Evolutionary conservation across 2,329 filamentous ascomycete species (phyloP).

Genomic region (Phaeosphaeria sp.): DNA sequence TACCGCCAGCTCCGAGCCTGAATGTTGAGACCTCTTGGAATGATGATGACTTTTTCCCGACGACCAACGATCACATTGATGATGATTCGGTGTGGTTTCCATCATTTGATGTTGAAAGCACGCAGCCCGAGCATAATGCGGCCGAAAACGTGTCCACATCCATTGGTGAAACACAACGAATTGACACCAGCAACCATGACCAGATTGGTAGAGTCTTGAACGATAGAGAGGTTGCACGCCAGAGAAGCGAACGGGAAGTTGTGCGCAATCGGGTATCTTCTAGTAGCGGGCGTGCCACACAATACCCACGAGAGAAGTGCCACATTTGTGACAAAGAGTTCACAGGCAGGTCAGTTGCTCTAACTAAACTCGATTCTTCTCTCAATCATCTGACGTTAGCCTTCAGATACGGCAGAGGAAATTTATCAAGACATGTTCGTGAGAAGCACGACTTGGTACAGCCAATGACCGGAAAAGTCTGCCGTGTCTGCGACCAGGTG

Average conservation of each 20-base stretch:
- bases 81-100: neutral
- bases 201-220: neutral
- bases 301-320: neutral
- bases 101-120: neutral
- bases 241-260: neutral
- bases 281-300: neutral
- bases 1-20: neutral
- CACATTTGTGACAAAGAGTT: constrained; percentile 4
- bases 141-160: neutral
- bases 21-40: neutral
- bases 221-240: neutral
- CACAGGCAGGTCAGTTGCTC: constrained; percentile 10
- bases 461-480: neutral
- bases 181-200: neutral
- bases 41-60: neutral
- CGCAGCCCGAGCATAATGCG: neutral
- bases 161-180: neutral
- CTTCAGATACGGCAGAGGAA: constrained; percentile 16
- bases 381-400: constrained; percentile 3
- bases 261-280: neutral
- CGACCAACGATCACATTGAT: neutral
- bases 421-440: constrained; percentile 13
- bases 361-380: neutral
- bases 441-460: neutral
- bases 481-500: constrained; percentile 5